phyloP scores from a whole-genome alignment of 345 rosid species.

The Aquilaria malaccensis region DNA sequence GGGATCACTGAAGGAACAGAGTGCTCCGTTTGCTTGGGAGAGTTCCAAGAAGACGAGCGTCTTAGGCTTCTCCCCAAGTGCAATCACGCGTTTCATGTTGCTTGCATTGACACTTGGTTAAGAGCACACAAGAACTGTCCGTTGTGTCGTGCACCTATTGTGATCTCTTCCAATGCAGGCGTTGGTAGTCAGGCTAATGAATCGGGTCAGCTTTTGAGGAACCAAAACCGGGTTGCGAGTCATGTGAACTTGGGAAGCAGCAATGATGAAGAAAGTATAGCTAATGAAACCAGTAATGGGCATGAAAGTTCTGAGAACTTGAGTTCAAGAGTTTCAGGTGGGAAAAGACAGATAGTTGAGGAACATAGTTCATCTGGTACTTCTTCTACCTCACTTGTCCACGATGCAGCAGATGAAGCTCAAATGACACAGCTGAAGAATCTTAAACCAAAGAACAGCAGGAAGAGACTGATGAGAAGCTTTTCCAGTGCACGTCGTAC shows the following conservation, averaged over 20 bases:
- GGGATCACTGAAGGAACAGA: constrained; percentile 59
- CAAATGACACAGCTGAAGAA: constrained; percentile 9
- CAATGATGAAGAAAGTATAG: constrained; percentile 13
- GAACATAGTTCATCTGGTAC: constrained; percentile 38
- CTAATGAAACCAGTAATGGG: constrained; percentile 14
- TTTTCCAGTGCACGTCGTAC: constrained; percentile 29
- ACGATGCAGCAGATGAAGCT: constrained; percentile 8
- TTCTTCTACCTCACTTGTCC: constrained; percentile 21
- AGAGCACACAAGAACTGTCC: constrained; percentile 79
- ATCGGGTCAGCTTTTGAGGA: constrained; percentile 13
- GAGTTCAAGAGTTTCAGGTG: constrained; percentile 25
- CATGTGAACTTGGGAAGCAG: constrained; percentile 5
- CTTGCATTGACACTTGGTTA: constrained; percentile 83
- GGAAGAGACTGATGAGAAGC: constrained; percentile 24
- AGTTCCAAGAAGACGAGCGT: constrained; percentile 54
- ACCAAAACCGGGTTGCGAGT: constrained; percentile 15
- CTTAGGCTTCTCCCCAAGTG: constrained; percentile 76
- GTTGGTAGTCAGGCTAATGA: constrained; percentile 8
- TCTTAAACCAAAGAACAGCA: constrained; percentile 12
- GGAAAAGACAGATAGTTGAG: constrained; percentile 6
- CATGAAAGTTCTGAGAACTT: constrained; percentile 8
- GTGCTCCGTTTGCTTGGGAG: constrained; percentile 82
- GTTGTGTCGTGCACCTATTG: constrained; percentile 63
- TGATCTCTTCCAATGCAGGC: constrained; percentile 13
- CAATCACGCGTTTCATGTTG: constrained; percentile 71